Percentiles rank a stretch among this genome's conserved stretches.
phyloP scores from a whole-genome alignment of 2,329 filamentous ascomycete species.

The Juglanconis oblonga region DNA sequence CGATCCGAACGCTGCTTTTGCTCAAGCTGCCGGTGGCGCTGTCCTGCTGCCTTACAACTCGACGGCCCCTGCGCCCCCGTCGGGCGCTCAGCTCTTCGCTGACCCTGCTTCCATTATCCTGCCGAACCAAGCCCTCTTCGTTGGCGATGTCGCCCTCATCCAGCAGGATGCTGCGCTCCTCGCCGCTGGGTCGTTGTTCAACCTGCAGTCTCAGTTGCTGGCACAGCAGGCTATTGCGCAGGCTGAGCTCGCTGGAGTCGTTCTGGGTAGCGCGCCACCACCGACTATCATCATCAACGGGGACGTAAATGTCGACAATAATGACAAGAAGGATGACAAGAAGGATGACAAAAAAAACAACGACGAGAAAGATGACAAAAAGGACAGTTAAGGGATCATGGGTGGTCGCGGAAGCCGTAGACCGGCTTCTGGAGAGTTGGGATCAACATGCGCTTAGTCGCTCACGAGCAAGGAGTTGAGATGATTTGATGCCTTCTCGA shows the following conservation, averaged over 20 bases:
- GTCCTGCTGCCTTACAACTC: constrained; percentile 34
- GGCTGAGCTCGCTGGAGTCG: constrained; percentile 25
- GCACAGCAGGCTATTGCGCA: constrained; percentile 28
- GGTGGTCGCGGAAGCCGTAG: background rate
- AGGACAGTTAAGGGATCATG: background rate
- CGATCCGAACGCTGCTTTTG: constrained; percentile 32
- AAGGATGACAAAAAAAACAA: background rate
- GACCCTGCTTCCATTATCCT: constrained; percentile 39
- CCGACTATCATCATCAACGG: constrained; percentile 11
- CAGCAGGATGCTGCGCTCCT: constrained; percentile 31
- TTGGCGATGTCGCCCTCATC: constrained; percentile 32
- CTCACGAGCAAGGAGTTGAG: background rate
- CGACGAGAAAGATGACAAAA: background rate
- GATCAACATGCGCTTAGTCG: background rate
- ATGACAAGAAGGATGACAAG: background rate
- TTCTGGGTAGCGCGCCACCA: constrained; percentile 19
- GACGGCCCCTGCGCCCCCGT: constrained; percentile 26
- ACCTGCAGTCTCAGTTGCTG: constrained; percentile 25
- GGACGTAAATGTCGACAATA: background rate
- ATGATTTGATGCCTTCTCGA: background rate
- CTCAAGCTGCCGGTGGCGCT: constrained; percentile 28
- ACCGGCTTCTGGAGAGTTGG: background rate
- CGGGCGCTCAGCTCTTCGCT: constrained; percentile 29
- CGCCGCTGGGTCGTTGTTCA: constrained; percentile 26
- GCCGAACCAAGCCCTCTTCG: constrained; percentile 31